A percentile compares a stretch with the other conserved stretches of the same genome.
phyloP scores from a whole-genome alignment of 176 grass and related monocot genomes.

The Eremochloa ophiuroides region DNA sequence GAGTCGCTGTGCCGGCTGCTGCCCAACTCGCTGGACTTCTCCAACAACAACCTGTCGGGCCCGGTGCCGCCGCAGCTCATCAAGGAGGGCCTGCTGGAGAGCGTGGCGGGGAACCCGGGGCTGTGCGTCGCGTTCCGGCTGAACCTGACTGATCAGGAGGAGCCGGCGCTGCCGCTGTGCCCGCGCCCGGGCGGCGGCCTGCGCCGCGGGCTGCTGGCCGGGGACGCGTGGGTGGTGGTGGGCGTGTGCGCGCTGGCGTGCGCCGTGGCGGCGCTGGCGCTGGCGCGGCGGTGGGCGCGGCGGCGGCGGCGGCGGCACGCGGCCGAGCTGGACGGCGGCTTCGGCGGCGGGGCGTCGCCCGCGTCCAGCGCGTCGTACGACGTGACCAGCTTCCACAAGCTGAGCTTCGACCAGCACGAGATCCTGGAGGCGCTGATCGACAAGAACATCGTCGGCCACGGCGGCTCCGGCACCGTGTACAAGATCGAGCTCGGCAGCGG shows the following conservation, averaged over 20 bases:
- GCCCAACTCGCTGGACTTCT: slow-evolving; percentile 89
- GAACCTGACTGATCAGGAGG: slow-evolving; percentile 58
- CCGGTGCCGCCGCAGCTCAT: slow-evolving; percentile 67
- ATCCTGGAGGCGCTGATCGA: slow-evolving; percentile 88
- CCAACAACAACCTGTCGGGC: slow-evolving; percentile 76
- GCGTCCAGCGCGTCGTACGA: slow-evolving; percentile 60
- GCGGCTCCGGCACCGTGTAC: slow-evolving; percentile 85
- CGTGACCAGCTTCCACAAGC: slow-evolving; percentile 90
- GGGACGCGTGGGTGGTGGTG: slow-evolving; percentile 52
- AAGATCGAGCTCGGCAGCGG: slow-evolving; percentile 80
- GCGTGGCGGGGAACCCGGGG: slow-evolving; percentile 70
- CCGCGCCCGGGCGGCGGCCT: slow-evolving; percentile 33
- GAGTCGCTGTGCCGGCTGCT: slow-evolving; percentile 69
- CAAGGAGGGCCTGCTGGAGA: slow-evolving; percentile 76
- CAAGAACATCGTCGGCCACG: slow-evolving; percentile 87
- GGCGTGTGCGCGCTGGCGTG: slow-evolving; percentile 46
- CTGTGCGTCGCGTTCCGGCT: slow-evolving; percentile 77
- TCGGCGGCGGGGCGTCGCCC: too few relatives aligned
- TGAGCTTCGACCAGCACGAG: slow-evolving; percentile 88
- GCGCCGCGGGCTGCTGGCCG: slow-evolving; percentile 43
- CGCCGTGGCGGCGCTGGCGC: slow-evolving; percentile 26
- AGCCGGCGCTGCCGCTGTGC: slow-evolving; percentile 58
- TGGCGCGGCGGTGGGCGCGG: slow-evolving; percentile 46
- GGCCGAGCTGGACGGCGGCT: slow-evolving; percentile 64
- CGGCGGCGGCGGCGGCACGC: neutral